These are phyloP conservation scores for Lyophyllum shimeji DNA, from an alignment of 768 basidiomycete species.

Conservation along the genomic window DNA sequence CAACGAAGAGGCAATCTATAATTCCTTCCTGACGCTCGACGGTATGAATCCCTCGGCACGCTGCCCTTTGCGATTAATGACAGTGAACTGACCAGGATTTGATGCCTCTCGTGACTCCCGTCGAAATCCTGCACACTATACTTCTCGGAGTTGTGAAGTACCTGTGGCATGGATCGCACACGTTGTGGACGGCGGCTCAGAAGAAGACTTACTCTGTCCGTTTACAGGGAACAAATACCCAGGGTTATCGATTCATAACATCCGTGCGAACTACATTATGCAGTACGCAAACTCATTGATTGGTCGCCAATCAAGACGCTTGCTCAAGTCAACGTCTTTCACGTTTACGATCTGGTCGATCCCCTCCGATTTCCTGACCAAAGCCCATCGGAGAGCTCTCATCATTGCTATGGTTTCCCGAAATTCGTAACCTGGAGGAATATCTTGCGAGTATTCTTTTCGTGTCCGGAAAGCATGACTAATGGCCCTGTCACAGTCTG, in stretches of 20 bases:
- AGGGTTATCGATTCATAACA: constrained; percentile 28
- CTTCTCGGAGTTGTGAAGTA: constrained; percentile 44
- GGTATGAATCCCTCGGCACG: constrained; percentile 16
- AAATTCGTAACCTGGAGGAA: constrained; percentile 33
- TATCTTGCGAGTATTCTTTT: constrained; percentile 30
- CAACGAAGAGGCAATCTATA: constrained; percentile 24
- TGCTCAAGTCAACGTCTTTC: constrained; percentile 34
- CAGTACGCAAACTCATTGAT: constrained; percentile 43
- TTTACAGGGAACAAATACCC: constrained; percentile 30
- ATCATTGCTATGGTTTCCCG: constrained; percentile 39
- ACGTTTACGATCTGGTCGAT: constrained; percentile 32
- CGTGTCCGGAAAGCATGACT: not conserved
- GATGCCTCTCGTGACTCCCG: constrained; percentile 32
- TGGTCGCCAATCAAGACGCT: constrained; percentile 41
- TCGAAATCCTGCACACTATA: constrained; percentile 45
- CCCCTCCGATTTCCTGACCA: constrained; percentile 24
- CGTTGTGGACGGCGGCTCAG: constrained; percentile 26
- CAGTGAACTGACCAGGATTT: constrained; percentile 19
- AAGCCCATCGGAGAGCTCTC: constrained; percentile 31
- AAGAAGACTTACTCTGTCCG: constrained; percentile 26
- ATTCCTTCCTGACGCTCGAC: constrained; percentile 28
- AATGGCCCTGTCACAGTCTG: constrained; percentile 17
- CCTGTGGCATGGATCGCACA: constrained; percentile 35
- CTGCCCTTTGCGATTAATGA: not conserved
- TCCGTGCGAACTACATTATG: constrained; percentile 41